Conservation (phyloP, 257 asterid species). For the Petunia secreta region DNA sequence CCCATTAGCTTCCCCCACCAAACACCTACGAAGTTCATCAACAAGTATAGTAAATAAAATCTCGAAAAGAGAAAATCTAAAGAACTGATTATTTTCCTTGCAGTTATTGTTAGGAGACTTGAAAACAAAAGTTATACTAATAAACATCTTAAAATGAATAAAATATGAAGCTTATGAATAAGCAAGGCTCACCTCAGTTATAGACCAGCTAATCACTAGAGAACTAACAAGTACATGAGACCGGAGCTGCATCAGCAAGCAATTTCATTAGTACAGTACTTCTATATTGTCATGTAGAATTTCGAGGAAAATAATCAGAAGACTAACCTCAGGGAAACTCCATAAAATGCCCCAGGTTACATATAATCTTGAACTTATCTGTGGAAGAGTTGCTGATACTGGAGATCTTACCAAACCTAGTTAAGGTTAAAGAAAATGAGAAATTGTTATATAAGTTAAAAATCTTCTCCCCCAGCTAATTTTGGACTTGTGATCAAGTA, state of each 20-base stretch:
- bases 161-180: conserved; percentile 10
- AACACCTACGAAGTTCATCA: not conserved
- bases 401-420: conserved; percentile 91
- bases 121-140: not conserved
- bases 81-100: not conserved
- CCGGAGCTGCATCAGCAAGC: conserved; percentile 42
- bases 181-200: conserved; percentile 60
- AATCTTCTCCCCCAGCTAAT: not conserved
- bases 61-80: not conserved
- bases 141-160: not conserved
- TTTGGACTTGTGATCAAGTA: not conserved
- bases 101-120: not conserved
- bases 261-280: not conserved
- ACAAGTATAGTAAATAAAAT: not conserved
- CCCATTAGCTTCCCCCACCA: too few relatives aligned
- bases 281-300: not conserved
- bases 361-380: conserved; percentile 79
- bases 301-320: conserved; percentile 9
- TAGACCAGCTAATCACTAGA: conserved; percentile 87
- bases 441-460: not conserved
- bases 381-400: conserved; percentile 84
- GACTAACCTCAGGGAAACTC: conserved; percentile 78
- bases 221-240: conserved; percentile 66
- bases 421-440: not conserved
- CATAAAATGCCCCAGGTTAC: conserved; percentile 85